Percentiles rank a stretch among this genome's conserved stretches.
These are phyloP conservation scores for Fusarium sp. DNA, from an alignment of 2,329 filamentous ascomycete genomes.

Conservation along the genomic window DNA sequence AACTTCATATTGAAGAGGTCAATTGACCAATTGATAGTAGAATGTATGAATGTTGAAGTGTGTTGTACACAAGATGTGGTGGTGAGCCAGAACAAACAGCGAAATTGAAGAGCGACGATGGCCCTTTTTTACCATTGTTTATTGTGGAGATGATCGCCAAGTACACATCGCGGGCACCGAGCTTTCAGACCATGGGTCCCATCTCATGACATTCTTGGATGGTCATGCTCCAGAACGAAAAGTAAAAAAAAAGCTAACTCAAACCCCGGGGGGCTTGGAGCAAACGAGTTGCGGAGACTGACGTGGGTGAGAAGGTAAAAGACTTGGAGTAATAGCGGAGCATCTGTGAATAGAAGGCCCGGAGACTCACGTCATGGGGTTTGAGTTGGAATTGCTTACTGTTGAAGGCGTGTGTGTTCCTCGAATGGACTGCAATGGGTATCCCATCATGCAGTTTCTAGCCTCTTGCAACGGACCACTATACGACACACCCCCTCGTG, in stretches of 20 bases:
- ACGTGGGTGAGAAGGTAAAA: conserved; percentile 31
- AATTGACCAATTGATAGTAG: conserved; percentile 23
- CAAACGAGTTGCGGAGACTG: conserved; percentile 35
- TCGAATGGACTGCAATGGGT: not conserved
- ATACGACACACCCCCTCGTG: not conserved
- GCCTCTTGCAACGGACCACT: not conserved
- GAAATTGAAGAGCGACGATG: conserved; percentile 25
- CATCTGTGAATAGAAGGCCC: conserved; percentile 25
- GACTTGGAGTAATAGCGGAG: conserved; percentile 30
- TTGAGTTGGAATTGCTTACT: not conserved
- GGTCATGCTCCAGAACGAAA: conserved; percentile 33
- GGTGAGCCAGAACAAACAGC: not conserved
- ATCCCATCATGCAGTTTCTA: not conserved
- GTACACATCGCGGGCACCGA: conserved; percentile 31
- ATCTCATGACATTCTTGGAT: conserved; percentile 35
- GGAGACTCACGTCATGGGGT: conserved; percentile 33
- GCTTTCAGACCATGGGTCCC: conserved; percentile 20
- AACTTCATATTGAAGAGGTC: conserved; percentile 33
- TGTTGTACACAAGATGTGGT: conserved; percentile 16
- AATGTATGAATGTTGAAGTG: conserved; percentile 4
- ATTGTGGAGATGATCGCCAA: conserved; percentile 36
- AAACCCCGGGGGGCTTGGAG: conserved; percentile 26
- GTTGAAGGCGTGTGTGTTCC: conserved; percentile 10
- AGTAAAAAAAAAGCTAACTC: conserved; percentile 29
- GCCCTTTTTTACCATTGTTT: conserved; percentile 33